Conservation (phyloP, 345 rosid genomes). For the Luvunga scandens region DNA sequence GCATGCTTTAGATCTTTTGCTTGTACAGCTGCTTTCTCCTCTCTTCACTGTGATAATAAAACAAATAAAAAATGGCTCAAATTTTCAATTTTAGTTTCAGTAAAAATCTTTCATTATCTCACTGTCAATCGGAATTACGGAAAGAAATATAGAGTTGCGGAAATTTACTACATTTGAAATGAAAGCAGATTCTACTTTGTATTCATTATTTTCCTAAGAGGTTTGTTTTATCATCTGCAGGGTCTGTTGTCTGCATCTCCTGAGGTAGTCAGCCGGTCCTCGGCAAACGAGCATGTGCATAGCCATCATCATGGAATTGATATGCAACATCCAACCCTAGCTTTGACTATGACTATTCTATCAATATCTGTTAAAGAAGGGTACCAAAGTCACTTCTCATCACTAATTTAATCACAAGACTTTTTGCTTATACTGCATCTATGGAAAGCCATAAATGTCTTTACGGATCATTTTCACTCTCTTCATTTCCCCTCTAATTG, state of each 20-base stretch:
- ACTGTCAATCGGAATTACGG: neutral
- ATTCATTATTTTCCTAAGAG: conserved; percentile 5
- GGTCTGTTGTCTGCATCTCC: conserved; percentile 49
- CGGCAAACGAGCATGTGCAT: conserved; percentile 32
- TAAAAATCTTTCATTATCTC: neutral
- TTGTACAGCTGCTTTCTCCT: conserved; percentile 37
- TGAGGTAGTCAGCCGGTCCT: conserved; percentile 38
- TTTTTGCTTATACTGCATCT: conserved; percentile 6
- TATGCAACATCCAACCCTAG: conserved; percentile 76
- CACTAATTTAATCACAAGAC: neutral
- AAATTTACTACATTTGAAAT: conserved; percentile 6
- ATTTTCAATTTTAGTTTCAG: neutral
- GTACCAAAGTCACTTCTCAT: conserved; percentile 31
- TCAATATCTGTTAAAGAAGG: conserved; percentile 88
- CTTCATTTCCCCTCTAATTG: neutral
- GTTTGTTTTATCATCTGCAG: conserved; percentile 34
- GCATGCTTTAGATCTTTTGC: conserved; percentile 74
- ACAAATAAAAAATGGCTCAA: neutral
- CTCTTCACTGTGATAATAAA: neutral
- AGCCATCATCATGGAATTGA: conserved; percentile 67
- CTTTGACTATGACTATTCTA: conserved; percentile 69
- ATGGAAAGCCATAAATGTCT: neutral
- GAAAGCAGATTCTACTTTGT: conserved; percentile 13
- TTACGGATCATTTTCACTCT: neutral
- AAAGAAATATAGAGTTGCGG: neutral